Conservation (phyloP, 1,284 basidiomycete genomes). For the Apiotrichum mycotoxinovorans region DNA sequence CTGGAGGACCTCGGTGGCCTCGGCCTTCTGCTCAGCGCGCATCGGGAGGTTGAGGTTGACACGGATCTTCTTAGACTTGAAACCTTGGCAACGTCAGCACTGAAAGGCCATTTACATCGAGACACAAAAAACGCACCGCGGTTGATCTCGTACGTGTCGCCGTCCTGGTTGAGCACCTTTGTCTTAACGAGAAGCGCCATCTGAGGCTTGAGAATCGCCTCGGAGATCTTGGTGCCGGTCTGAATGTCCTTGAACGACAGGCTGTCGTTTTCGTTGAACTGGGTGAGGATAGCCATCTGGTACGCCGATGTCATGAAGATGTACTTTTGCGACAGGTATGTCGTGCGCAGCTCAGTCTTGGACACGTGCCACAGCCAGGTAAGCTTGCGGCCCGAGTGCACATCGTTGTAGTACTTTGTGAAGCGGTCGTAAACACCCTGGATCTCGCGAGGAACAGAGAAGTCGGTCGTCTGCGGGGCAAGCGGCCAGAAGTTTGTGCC, state of each 20-base stretch:
- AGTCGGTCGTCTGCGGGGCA: constrained; percentile 75
- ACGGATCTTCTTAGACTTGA: constrained; percentile 84
- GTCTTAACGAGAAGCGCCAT: constrained; percentile 80
- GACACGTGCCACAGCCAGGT: constrained; percentile 98
- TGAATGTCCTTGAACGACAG: constrained; percentile 75
- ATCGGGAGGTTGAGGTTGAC: constrained; percentile 92
- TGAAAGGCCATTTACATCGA: too few species aligned
- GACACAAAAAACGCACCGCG: constrained; percentile 52
- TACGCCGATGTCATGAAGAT: constrained; percentile 93
- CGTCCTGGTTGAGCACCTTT: constrained; percentile 78
- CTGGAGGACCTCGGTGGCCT: constrained; percentile 85
- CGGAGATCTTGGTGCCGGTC: constrained; percentile 76
- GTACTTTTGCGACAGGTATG: constrained; percentile 90
- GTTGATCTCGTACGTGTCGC: constrained; percentile 82
- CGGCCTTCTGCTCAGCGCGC: constrained; percentile 90
- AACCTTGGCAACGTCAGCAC: constrained; percentile 54
- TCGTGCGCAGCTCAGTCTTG: constrained; percentile 91
- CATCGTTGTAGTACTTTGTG: constrained; percentile 87
- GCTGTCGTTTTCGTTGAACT: constrained; percentile 89
- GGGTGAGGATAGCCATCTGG: constrained; percentile 89
- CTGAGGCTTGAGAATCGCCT: constrained; percentile 79
- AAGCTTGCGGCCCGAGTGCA: constrained; percentile 72
- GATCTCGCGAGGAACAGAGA: constrained; percentile 85
- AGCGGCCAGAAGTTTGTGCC: constrained; percentile 97
- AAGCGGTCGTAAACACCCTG: constrained; percentile 85